Base-by-base conservation (phyloP, 768 basidiomycete species). In the Cystobasidium tubakii region DNA sequence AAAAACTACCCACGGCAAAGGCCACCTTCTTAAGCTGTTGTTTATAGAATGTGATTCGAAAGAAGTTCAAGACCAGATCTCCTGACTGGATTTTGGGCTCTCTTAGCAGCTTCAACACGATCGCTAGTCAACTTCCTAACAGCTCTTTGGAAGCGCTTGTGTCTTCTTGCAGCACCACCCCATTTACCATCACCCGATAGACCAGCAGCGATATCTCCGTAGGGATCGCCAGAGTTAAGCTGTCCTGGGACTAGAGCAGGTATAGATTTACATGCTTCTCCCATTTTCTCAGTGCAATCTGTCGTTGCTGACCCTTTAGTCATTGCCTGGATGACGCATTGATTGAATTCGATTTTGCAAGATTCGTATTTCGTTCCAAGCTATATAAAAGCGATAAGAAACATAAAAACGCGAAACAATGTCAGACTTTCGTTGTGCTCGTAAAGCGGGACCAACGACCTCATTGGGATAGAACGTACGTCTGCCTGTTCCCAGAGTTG, bases 401-500 rank as follows among this genome's bases (percentile, higher is more conserved):
- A 6, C 23, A 33, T 6, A 57, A 57, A 12, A 25, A 57, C 4
- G 12, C 12, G 31, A 19, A 19, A 57, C 12, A 6, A 57, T 33
- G 23, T 57, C 54, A 25, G 31, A 4, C 54, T 12, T 19, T 33
- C n/a, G n/a, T n/a, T n/a, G n/a, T n/a, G n/a, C n/a, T n/a, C n/a
- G n/a, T n/a, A n/a, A n/a, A n/a, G n/a, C n/a, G n/a, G n/a, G n/a
- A n/a, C n/a, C n/a, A n/a, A n/a, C n/a, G n/a, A n/a, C n/a, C n/a
- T n/a, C n/a, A n/a, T n/a, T n/a, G n/a, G n/a, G n/a, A n/a, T n/a
- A n/a, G n/a, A n/a, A n/a, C 63, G 2, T 65, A 65, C 63, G 1
- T 9, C 7, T 10, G 69, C 69, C 36, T 71, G 69, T 54, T 71
- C n/a, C 69, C 69, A 71, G 25, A 71, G 69, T 17, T n/a, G 13